Evolutionary conservation across 1,284 basidiomycete species (phyloP).

Genomic region (Thecaphora frezii): DNA sequence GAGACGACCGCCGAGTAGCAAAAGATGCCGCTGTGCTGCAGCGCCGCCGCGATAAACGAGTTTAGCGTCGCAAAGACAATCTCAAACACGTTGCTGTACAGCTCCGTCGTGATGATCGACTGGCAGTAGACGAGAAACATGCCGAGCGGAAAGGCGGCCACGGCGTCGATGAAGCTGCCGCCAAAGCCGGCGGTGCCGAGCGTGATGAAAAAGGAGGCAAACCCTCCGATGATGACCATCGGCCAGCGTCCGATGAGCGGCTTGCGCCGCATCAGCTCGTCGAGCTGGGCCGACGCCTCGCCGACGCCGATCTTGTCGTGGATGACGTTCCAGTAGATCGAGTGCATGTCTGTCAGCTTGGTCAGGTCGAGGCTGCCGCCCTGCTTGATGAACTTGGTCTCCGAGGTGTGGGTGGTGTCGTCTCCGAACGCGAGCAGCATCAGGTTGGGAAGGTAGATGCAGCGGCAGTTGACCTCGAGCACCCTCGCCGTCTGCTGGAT

Average conservation of each 20-base stretch:
- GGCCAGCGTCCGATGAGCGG: conserved; percentile 60
- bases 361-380: conserved; percentile 51
- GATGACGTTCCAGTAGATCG: conserved; percentile 83
- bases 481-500: conserved; percentile 82
- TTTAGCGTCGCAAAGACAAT: conserved; percentile 80
- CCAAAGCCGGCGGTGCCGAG: conserved; percentile 61
- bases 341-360: conserved; percentile 69
- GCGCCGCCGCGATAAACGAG: conserved; percentile 68
- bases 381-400: conserved; percentile 68
- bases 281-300: conserved; percentile 73
- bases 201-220: conserved; percentile 76
- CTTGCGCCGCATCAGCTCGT: conserved; percentile 72
- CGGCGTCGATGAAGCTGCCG: conserved; percentile 77
- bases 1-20: conserved; percentile 86
- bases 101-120: conserved; percentile 63
- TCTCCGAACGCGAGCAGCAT: conserved; percentile 69
- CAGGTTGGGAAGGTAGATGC: conserved; percentile 82
- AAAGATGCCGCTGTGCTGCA: conserved; percentile 62
- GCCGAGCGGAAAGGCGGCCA: conserved; percentile 76
- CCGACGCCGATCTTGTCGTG: conserved; percentile 82
- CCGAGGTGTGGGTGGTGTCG: conserved; percentile 77
- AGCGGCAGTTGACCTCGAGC: conserved; percentile 78
- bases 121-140: conserved; percentile 66
- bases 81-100: conserved; percentile 86
- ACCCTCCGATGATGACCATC: conserved; percentile 74